phyloP scores from a whole-genome alignment of 495 filamentous ascomycete genomes.

The Staphylotrichum longicolle region DNA sequence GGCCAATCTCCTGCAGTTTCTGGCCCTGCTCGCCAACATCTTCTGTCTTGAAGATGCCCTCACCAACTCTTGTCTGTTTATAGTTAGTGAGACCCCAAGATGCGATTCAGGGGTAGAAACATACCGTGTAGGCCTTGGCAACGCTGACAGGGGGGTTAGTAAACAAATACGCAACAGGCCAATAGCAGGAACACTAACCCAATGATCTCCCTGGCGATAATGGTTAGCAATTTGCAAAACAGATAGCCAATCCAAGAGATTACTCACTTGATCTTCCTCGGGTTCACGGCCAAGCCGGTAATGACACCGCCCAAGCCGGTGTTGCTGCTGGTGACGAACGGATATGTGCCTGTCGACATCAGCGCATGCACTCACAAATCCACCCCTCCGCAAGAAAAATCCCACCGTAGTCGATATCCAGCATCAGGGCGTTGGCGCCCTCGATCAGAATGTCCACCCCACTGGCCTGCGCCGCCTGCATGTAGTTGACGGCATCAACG shows the following conservation, averaged over 20 bases:
- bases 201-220: slow-evolving; percentile 42
- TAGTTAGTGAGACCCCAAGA: not conserved
- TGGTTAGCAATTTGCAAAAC: slow-evolving; percentile 7
- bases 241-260: too few relatives aligned
- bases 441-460: slow-evolving; percentile 73
- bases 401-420: slow-evolving; percentile 43
- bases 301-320: slow-evolving; percentile 75
- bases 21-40: slow-evolving; percentile 56
- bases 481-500: slow-evolving; percentile 64
- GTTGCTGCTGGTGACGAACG: slow-evolving; percentile 79
- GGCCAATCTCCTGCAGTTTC: slow-evolving; percentile 48
- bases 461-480: slow-evolving; percentile 55
- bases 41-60: slow-evolving; percentile 84
- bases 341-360: slow-evolving; percentile 63
- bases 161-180: not conserved
- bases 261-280: slow-evolving; percentile 43
- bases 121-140: slow-evolving; percentile 65
- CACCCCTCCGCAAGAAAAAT: not conserved
- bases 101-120: not conserved
- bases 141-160: slow-evolving; percentile 51
- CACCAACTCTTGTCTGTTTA: slow-evolving; percentile 61
- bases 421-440: slow-evolving; percentile 78
- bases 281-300: slow-evolving; percentile 62
- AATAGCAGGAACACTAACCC: slow-evolving; percentile 5
- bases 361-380: not conserved